phyloP scores from a whole-genome alignment of 192 early-diverging fungal genomes.

The Coemansia sp. region DNA sequence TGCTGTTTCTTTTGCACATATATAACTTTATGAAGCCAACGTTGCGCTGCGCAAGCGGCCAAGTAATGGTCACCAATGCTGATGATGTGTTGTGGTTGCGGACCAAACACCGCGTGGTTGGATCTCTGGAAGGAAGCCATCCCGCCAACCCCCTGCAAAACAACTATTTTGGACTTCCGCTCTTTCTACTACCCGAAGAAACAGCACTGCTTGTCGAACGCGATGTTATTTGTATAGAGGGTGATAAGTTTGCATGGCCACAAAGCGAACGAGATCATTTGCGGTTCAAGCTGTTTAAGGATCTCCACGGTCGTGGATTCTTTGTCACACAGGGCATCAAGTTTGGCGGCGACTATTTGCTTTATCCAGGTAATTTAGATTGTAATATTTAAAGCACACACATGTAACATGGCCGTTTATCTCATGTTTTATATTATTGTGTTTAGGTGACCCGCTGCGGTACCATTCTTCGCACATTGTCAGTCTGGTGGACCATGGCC shows the following conservation, averaged over 20 bases:
- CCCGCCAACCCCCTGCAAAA: slow-evolving; percentile 75
- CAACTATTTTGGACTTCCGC: slow-evolving; percentile 70
- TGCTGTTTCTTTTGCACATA: too few relatives aligned
- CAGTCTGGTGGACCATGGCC: slow-evolving; percentile 37
- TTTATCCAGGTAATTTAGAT: slow-evolving; percentile 59
- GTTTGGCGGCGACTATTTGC: slow-evolving; percentile 85
- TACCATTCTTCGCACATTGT: slow-evolving; percentile 71
- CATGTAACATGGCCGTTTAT: background rate
- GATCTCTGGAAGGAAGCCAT: slow-evolving; percentile 67
- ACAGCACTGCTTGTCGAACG: slow-evolving; percentile 55
- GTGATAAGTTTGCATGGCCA: slow-evolving; percentile 49
- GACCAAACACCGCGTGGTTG: slow-evolving; percentile 60
- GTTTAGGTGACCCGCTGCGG: slow-evolving; percentile 64
- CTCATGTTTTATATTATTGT: background rate
- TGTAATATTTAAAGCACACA: background rate
- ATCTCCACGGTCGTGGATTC: slow-evolving; percentile 64
- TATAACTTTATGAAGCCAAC: slow-evolving; percentile 2
- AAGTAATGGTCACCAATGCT: slow-evolving; percentile 25
- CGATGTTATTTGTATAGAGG: slow-evolving; percentile 17
- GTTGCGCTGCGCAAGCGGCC: slow-evolving; percentile 9
- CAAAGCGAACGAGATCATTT: slow-evolving; percentile 23
- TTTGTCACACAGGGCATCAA: slow-evolving; percentile 73
- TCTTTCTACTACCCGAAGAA: slow-evolving; percentile 74
- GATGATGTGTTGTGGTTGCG: slow-evolving; percentile 54
- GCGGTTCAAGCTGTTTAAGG: slow-evolving; percentile 57